Evolutionary conservation across 148 eudicot species (phyloP).

Genomic region (Selenicereus undatus): DNA sequence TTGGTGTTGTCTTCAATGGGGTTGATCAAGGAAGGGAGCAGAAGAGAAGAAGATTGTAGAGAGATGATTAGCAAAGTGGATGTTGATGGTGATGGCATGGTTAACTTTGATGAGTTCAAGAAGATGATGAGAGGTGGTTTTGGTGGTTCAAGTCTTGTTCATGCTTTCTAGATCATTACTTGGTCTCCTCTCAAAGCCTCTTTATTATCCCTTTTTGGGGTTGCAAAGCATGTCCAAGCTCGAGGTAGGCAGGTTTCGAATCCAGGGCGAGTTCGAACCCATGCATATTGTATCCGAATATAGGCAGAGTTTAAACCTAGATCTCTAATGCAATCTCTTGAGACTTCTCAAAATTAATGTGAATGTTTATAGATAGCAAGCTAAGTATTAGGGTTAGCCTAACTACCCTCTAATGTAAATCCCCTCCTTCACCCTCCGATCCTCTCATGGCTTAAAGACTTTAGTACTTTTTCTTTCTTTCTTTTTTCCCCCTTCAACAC

Average conservation of each 20-base stretch:
- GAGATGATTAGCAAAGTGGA: conserved; percentile 76
- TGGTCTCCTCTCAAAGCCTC: background rate
- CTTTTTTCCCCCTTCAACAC: background rate
- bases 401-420: conserved; percentile 1
- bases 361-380: background rate
- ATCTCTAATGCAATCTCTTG: background rate
- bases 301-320: background rate
- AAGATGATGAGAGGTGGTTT: conserved; percentile 36
- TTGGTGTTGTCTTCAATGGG: conserved; percentile 56
- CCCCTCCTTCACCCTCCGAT: background rate
- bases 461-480: background rate
- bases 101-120: conserved; percentile 71
- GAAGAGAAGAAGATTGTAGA: conserved; percentile 39
- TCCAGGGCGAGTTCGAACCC: background rate
- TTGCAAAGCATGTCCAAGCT: no score
- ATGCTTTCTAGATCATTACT: background rate
- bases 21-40: conserved; percentile 42
- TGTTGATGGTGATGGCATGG: conserved; percentile 82
- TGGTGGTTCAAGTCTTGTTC: conserved; percentile 5
- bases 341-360: background rate
- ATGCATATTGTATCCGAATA: background rate
- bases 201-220: no score
- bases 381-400: background rate
- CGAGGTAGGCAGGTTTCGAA: no score
- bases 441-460: background rate